Evolutionary conservation across 2,329 filamentous ascomycete species (phyloP), one percentile per base, ranked within the genome.

Genomic region (Colletotrichum echinochloae): DNA sequence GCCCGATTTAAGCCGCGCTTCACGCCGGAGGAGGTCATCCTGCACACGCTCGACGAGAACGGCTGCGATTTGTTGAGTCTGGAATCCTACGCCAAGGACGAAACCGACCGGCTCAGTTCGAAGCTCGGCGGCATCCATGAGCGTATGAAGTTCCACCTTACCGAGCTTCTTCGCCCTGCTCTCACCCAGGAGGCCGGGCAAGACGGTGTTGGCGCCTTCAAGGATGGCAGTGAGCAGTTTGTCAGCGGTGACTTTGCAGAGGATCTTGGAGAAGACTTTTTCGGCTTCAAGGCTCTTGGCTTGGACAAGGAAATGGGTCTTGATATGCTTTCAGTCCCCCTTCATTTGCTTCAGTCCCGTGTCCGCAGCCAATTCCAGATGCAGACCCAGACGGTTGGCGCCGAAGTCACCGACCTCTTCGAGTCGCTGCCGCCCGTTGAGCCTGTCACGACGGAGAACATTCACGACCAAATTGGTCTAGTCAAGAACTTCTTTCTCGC

Each of bases 231-330:
- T 80, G 96, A 99, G 74, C 96, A 98, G 78, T 99, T 98, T 75
- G 91, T 98, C 57, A 94, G 93, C 55, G 96, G 96, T 72, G 96
- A 99, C 80, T 99, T 99, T 79, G 96, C 96, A 0, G 96, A 98
- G 79, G 96, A 99, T 75, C 92, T 99, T 16, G 95, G 95, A 72
- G 96, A 99, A 84, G 96, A 99, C 82, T 99, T 98, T 88, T 99
- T 99, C 77, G 96, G 96, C 35, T 98, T 99, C 88, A 95, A 94
- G 78, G 95, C 97, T 71, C 89, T 99, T 55, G 96, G 96, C 52
- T 87, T 99, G 68, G 94, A 97, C 77, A 92, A 91, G 75, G 96
- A 99, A 79, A 92, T 98, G 78, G 95, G 95, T 23, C 87, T 96
- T 72, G 91, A 95, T 39, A 92, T 92, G 74, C 89, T 98, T 72